Evolutionary conservation across 441 rosid species (phyloP), one percentile per base, ranked within the genome.

Genomic region (Codiaeum variegatum): DNA sequence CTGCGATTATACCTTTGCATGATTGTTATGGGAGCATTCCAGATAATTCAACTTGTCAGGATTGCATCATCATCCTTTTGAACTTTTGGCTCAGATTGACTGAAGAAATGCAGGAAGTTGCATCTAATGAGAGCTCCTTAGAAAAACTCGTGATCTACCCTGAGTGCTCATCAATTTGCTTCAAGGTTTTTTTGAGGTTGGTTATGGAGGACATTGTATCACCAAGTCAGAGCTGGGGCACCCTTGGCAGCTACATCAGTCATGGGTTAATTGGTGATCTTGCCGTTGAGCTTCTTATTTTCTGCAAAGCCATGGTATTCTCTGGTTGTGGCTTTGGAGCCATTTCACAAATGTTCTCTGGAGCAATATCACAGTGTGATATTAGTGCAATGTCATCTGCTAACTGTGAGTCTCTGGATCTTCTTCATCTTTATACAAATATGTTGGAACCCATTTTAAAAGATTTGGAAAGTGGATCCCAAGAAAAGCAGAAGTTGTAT

Each of bases 11-110:
- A 75, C 87, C 85, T 38, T 77, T 82, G 66, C 77, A 70, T 62
- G 87, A 84, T 72, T 80, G 85, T 73, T 67, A 60, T 75, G 65
- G 77, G 81, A 86, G 72, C 76, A 73, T 93, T 72, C 91, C 88
- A 15, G 99, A 93, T 84, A 86, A 85, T 82, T 91, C 99, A 49
- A 76, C 87, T 74, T 93, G 98, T 96, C 98, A 96, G 88, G 99
- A 90, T 38, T 86, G 93, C 69, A 88, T 93, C 26, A 91, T 96
- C 64, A 70, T 87, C 73, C 85, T 93, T 71, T 66, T 93, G 70
- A 93, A 88, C 83, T 96, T 93, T 78, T 96, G 91, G 93, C 82
- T 90, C 76, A 84, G 88, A 81, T 75, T 93, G 85, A 76, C 88
- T 10, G 94, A 87, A 81, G 99, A 91, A 78, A 87, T 93, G 90